Evolutionary conservation across 129 eudicot genomes (phyloP).

Genomic region (Smallanthus sonchifolius): DNA sequence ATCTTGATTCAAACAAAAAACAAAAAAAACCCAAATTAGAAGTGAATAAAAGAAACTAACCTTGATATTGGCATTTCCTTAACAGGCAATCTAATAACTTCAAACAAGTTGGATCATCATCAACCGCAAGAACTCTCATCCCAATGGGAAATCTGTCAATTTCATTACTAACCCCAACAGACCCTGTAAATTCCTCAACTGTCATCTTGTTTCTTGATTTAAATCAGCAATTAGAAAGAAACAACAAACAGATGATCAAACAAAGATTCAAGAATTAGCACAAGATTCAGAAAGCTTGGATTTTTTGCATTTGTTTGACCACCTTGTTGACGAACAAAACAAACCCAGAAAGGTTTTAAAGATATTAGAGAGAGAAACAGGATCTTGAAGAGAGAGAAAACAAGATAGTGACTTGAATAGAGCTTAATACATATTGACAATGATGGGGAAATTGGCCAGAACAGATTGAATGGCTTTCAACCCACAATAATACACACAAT

Average conservation of each 20-base stretch:
- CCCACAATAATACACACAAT: constrained; percentile 38
- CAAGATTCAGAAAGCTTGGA: constrained; percentile 34
- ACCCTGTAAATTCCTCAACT: constrained; percentile 57
- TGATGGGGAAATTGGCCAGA: constrained; percentile 64
- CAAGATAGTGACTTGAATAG: constrained; percentile 45
- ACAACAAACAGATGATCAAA: constrained; percentile 25
- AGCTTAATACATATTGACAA: constrained; percentile 53
- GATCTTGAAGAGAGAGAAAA: constrained; percentile 32
- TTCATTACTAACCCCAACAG: constrained; percentile 32
- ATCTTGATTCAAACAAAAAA: constrained; percentile 1
- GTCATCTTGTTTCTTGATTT: constrained; percentile 42
- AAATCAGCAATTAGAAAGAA: neutral
- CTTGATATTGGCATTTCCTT: constrained; percentile 78
- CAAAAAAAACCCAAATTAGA: constrained; percentile 10
- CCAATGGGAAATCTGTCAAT: constrained; percentile 76
- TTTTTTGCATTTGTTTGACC: constrained; percentile 25
- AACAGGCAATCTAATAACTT: constrained; percentile 67
- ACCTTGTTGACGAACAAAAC: constrained; percentile 25
- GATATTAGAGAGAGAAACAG: constrained; percentile 35
- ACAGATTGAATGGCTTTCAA: constrained; percentile 62
- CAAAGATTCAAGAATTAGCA: constrained; percentile 31
- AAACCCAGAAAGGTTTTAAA: constrained; percentile 29
- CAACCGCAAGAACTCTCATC: constrained; percentile 96
- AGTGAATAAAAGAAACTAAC: constrained; percentile 31
- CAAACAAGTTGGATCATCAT: constrained; percentile 84